These are phyloP conservation scores for Brasilioporus rufonigricans DNA, from an alignment of 768 basidiomycete genomes.

Conservation along the genomic window DNA sequence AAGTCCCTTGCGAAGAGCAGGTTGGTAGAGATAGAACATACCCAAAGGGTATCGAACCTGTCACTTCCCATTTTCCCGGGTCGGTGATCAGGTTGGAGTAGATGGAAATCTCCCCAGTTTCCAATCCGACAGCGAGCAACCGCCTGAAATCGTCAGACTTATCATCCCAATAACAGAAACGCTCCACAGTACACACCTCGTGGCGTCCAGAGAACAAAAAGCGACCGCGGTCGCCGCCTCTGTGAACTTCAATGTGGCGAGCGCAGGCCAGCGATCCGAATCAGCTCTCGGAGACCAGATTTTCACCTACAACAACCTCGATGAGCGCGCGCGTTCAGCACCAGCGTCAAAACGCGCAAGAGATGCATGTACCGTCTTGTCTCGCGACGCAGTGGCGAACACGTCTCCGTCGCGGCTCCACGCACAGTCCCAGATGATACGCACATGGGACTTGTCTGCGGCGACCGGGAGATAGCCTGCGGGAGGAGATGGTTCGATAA, in stretches of 20 bases:
- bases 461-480: constrained; percentile 62
- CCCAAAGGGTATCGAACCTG: constrained; percentile 48
- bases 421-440: constrained; percentile 95
- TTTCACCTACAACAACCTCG: constrained; percentile 57
- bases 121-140: constrained; percentile 78
- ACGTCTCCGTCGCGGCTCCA: constrained; percentile 76
- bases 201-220: constrained; percentile 42
- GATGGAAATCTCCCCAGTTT: constrained; percentile 73
- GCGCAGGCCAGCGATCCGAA: constrained; percentile 50
- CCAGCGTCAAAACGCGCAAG: neutral
- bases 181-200: constrained; percentile 38
- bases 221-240: constrained; percentile 85
- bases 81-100: constrained; percentile 41
- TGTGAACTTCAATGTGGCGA: constrained; percentile 61
- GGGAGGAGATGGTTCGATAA: neutral
- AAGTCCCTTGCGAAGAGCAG: neutral
- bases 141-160: constrained; percentile 35
- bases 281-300: constrained; percentile 59
- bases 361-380: constrained; percentile 71
- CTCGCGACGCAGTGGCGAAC: constrained; percentile 93
- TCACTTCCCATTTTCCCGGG: constrained; percentile 45
- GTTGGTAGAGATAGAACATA: constrained; percentile 33
- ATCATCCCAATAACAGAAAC: neutral
- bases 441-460: constrained; percentile 79
- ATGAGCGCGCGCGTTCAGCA: neutral